Percentiles rank a stretch among this genome's conserved stretches.
phyloP scores from a whole-genome alignment of 768 basidiomycete genomes.

The Lactifluus subvellereus region DNA sequence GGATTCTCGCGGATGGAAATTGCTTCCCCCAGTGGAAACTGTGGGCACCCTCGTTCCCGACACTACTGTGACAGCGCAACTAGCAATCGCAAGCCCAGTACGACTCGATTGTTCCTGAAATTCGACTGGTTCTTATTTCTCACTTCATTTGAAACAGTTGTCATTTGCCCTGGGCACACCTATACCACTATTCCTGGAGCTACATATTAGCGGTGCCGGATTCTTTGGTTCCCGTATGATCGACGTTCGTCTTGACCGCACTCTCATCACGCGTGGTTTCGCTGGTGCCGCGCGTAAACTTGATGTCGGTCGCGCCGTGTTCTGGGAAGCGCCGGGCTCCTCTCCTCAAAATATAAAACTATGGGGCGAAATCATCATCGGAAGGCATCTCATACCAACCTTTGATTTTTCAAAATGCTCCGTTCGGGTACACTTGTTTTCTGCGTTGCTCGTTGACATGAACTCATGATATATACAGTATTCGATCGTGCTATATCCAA shows the following conservation, averaged over 20 bases:
- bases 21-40: constrained; percentile 12
- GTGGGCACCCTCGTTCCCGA: constrained; percentile 1
- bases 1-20: constrained; percentile 26
- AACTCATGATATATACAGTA: constrained; percentile 11
- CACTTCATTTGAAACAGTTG: background rate
- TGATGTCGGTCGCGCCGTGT: constrained; percentile 11
- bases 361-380: constrained; percentile 12
- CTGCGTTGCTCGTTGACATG: background rate
- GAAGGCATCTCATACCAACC: constrained; percentile 6
- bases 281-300: background rate
- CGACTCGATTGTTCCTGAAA: background rate
- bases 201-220: background rate
- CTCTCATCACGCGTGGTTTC: constrained; percentile 2
- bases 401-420: constrained; percentile 16
- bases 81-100: constrained; percentile 18
- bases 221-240: background rate
- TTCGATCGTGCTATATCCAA: constrained; percentile 9
- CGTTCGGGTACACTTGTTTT: background rate
- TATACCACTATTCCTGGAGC: constrained; percentile 16
- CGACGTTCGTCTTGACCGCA: constrained; percentile 17
- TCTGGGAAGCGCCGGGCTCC: constrained; percentile 8
- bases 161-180: constrained; percentile 17
- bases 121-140: background rate
- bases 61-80: background rate
- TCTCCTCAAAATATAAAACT: constrained; percentile 2